Conservation (phyloP, 306 rosid species). For the Styphnolobium japonicum region DNA sequence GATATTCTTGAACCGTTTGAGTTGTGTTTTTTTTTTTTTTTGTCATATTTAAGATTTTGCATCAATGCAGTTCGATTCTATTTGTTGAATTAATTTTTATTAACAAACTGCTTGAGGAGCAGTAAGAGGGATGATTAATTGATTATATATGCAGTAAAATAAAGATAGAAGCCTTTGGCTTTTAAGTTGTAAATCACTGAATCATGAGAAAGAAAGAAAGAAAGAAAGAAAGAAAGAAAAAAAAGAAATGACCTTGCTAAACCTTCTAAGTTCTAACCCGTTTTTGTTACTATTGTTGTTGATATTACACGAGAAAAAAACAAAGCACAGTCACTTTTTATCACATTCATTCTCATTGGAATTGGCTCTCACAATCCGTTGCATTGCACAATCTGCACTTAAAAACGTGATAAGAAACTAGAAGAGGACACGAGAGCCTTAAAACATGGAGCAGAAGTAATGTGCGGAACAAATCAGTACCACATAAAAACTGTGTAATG, state of each 20-base stretch:
- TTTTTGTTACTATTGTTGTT: background rate
- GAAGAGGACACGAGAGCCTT: constrained; percentile 24
- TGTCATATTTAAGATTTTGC: too few species aligned
- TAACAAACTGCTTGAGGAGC: too few species aligned
- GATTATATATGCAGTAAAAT: too few species aligned
- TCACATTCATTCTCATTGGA: constrained; percentile 16
- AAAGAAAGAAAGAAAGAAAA: background rate
- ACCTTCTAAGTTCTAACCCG: background rate
- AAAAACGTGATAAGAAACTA: constrained; percentile 6
- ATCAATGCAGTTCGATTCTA: too few species aligned
- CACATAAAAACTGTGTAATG: background rate
- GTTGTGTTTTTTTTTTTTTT: too few species aligned
- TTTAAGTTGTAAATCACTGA: background rate
- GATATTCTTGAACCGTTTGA: too few species aligned
- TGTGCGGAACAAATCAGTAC: background rate
- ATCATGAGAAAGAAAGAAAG: too few species aligned
- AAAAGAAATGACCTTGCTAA: background rate
- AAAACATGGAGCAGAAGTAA: constrained; percentile 29
- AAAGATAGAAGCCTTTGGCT: too few species aligned
- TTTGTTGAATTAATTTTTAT: too few species aligned
- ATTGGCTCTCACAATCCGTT: background rate
- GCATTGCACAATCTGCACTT: constrained; percentile 8
- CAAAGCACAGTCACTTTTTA: background rate
- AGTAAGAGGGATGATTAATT: too few species aligned
- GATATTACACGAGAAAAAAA: background rate